Evolutionary conservation across 768 basidiomycete species (phyloP), one percentile per base, ranked within the genome.

Genomic region (Mycena venus): DNA sequence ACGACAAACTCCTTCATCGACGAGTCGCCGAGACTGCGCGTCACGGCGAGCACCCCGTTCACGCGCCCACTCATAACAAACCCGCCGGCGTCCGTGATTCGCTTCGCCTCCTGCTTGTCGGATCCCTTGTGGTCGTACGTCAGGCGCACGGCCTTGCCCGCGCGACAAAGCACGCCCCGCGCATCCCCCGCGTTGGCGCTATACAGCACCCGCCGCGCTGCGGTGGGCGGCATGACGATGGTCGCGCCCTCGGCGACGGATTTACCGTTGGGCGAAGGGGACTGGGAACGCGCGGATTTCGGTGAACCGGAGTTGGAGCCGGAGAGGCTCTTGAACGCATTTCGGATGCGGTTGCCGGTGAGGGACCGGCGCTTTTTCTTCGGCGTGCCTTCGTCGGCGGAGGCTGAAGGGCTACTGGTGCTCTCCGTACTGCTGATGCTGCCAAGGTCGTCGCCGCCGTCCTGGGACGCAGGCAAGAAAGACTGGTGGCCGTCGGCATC

Each of bases 1-100:
- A 99, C 98, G 14, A 99, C 98, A 82, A 97, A 99, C 79, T 99
- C 98, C 84, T 99, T 99, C 98, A 99, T 99, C 9, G 96, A 95
- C 2, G 96, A 95, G 80, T 99, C 98, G 38, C 98, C 98, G 69
- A 99, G 86, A 79, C 96, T 96, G 70, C 98, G 90, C 21, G 98
- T 99, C 32, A 99, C 98, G 8, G 97, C 97, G 67, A 99, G 86
- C 49, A 99, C 97, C 75, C 98, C 98, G 77, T 99, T 99, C 38
- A 99, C 98, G 15, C 98, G 91, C 75, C 98, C 98, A 80, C 98
- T 98, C 95, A 99, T 93, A 25, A 99, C 97, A 81, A 99, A 99
- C 2, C 98, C 98, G 12, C 98, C 98, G 0, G 98, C 98, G 80
- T 99, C 98, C 60, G 90, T 97, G 82, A 99, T 99, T 25, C 98